These are phyloP conservation scores for Xanthoparmelia taractica DNA, from an alignment of 495 filamentous ascomycete species.

Conservation along the genomic window DNA sequence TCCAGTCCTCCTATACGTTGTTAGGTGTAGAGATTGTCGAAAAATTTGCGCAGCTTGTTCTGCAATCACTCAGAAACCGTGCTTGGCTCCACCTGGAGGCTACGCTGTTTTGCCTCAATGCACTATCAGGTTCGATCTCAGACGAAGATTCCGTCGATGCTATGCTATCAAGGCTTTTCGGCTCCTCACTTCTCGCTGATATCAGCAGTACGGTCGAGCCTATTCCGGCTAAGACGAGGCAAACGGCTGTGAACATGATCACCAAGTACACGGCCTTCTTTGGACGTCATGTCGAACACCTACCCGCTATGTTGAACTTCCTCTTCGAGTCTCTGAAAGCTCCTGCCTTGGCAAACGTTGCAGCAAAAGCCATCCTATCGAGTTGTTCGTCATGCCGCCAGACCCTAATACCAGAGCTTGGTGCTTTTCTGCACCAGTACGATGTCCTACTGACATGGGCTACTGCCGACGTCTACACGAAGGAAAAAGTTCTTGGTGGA, in stretches of 20 bases:
- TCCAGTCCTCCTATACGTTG: slow-evolving; percentile 66
- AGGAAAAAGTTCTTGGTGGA: slow-evolving; percentile 73
- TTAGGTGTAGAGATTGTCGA: slow-evolving; percentile 60
- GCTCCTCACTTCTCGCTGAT: slow-evolving; percentile 54
- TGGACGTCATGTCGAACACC: slow-evolving; percentile 57
- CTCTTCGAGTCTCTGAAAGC: slow-evolving; percentile 69
- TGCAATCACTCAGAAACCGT: slow-evolving; percentile 47
- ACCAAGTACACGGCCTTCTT: slow-evolving; percentile 79
- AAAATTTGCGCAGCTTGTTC: slow-evolving; percentile 58
- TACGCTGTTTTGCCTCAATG: slow-evolving; percentile 67
- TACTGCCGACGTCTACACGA: slow-evolving; percentile 58
- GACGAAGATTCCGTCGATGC: slow-evolving; percentile 59
- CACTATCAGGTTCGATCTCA: slow-evolving; percentile 65
- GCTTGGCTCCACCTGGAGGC: slow-evolving; percentile 77
- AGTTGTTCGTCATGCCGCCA: slow-evolving; percentile 75
- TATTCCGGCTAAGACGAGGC: slow-evolving; percentile 62
- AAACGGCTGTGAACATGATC: slow-evolving; percentile 70
- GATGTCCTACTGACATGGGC: slow-evolving; percentile 52
- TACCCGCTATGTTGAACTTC: slow-evolving; percentile 71
- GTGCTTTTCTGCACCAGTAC: slow-evolving; percentile 71
- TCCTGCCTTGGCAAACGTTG: slow-evolving; percentile 54
- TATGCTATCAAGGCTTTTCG: slow-evolving; percentile 63
- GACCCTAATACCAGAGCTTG: slow-evolving; percentile 61
- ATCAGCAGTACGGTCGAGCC: slow-evolving; percentile 37
- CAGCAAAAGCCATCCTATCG: slow-evolving; percentile 72